Percentiles rank a stretch among this genome's conserved stretches.
Evolutionary conservation across 1,284 basidiomycete species (phyloP).

Genomic region (Coniferiporia weirii): DNA sequence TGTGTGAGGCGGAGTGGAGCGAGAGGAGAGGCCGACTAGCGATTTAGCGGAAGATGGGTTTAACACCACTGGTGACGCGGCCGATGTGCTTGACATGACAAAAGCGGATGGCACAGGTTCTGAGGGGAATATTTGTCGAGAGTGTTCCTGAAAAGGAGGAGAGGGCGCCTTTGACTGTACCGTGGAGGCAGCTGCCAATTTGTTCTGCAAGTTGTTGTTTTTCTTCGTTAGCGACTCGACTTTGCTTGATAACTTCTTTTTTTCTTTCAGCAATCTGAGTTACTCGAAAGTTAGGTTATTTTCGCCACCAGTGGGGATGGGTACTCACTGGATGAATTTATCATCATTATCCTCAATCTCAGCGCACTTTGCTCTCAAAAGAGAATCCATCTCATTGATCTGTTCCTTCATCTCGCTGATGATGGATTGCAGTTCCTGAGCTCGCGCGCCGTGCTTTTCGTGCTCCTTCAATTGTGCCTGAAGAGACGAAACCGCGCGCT

Average conservation of each 20-base stretch:
- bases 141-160: constrained; percentile 36
- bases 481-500: constrained; percentile 52
- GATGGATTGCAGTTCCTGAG: constrained; percentile 48
- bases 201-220: constrained; percentile 62
- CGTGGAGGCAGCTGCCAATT: constrained; percentile 32
- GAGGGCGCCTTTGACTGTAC: background rate
- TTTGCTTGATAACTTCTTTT: constrained; percentile 65
- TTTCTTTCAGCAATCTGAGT: constrained; percentile 65
- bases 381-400: constrained; percentile 64
- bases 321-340: constrained; percentile 65
- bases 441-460: constrained; percentile 43
- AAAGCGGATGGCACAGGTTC: background rate
- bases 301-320: background rate
- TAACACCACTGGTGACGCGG: constrained; percentile 12
- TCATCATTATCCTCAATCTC: constrained; percentile 82
- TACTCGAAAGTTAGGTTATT: constrained; percentile 14
- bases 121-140: background rate
- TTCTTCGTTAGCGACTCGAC: constrained; percentile 67
- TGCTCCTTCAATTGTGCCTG: constrained; percentile 50
- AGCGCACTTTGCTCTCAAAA: constrained; percentile 59
- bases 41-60: constrained; percentile 24
- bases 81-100: background rate
- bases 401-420: constrained; percentile 60
- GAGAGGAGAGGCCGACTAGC: constrained; percentile 14
- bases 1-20: constrained; percentile 23